Percentiles rank a stretch among this genome's conserved stretches.
Conservation (phyloP, 2,329 filamentous ascomycete species). For the Aciculosporium take region DNA sequence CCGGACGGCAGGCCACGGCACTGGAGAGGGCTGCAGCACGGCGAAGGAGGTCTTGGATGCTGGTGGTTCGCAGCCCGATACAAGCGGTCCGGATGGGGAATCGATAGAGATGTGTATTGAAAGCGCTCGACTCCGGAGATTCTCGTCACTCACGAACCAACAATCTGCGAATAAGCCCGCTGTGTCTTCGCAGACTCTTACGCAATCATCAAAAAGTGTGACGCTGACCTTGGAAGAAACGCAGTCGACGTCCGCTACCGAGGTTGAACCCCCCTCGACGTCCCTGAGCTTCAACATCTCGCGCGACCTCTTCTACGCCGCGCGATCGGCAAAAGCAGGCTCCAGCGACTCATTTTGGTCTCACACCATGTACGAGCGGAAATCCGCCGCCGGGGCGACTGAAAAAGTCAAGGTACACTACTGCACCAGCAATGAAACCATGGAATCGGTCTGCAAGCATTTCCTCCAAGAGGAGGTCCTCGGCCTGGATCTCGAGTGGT, state of each 20-base stretch:
- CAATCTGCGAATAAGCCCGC: neutral
- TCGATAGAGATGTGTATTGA: neutral
- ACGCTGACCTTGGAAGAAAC: neutral
- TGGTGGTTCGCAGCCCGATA: neutral
- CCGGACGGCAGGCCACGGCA: constrained; percentile 7
- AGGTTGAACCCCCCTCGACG: constrained; percentile 13
- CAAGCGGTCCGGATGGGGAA: neutral
- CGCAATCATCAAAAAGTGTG: neutral
- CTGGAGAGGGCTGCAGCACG: neutral
- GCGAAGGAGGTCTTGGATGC: neutral
- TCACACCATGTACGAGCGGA: constrained; percentile 50
- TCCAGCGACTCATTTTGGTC: constrained; percentile 49
- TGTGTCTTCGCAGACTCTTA: neutral
- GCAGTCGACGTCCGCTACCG: too few species aligned
- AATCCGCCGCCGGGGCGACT: constrained; percentile 24
- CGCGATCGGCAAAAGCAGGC: constrained; percentile 30
- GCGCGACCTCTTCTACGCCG: constrained; percentile 21
- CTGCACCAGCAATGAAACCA: constrained; percentile 51
- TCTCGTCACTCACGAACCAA: neutral
- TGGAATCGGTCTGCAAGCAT: constrained; percentile 50
- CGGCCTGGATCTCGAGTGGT: constrained; percentile 90
- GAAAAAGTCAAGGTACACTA: constrained; percentile 59
- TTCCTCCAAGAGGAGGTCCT: constrained; percentile 58
- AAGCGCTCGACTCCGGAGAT: neutral
- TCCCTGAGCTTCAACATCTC: constrained; percentile 18